Evolutionary conservation across 345 rosid species (phyloP), one percentile per base, ranked within the genome.

Genomic region (Salix caprea): DNA sequence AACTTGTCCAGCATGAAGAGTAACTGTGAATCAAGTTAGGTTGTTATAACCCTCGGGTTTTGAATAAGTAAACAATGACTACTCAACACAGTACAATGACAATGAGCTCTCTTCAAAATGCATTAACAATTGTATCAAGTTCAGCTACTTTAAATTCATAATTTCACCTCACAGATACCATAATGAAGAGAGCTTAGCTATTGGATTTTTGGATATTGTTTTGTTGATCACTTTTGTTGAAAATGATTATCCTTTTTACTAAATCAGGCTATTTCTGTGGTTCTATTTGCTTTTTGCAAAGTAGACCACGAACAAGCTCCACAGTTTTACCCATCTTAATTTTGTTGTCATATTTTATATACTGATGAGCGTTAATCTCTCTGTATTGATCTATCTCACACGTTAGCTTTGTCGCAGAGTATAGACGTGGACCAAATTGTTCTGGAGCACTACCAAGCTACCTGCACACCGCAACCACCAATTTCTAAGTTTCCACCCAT

Each of bases 361-460:
- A 10, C 48, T 77, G 13, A 52, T 56, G 15, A 37, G 13, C 26
- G 5, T 30, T 78, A 54, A 71, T 48, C 73, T 65, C 62, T 77
- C 61, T 67, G 76, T 52, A 26, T 77, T 65, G 34, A 21, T 58
- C 67, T 39, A 34, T 71, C 66, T 13, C 26, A 26, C 23, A 36
- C 23, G 10, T 34, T 36, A 60, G 40, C 44, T 72, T 84, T 79
- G 75, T 75, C 85, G 84, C 91, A 96, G 99, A 84, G 83, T 84
- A 89, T 96, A 81, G 99, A 93, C 76, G 88, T 96, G 75, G 98
- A 96, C 84, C 98, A 90, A 83, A 93, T 96, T 79, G 83, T 89
- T 77, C 90, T 88, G 87, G 92, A 92, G 77, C 99, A 93, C 86
- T 91, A 90, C 85, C 92, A 92, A 71, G 86, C 97, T 71, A 78